phyloP scores from a whole-genome alignment of 2,329 filamentous ascomycete genomes.

The Fusarium vanettenii region DNA sequence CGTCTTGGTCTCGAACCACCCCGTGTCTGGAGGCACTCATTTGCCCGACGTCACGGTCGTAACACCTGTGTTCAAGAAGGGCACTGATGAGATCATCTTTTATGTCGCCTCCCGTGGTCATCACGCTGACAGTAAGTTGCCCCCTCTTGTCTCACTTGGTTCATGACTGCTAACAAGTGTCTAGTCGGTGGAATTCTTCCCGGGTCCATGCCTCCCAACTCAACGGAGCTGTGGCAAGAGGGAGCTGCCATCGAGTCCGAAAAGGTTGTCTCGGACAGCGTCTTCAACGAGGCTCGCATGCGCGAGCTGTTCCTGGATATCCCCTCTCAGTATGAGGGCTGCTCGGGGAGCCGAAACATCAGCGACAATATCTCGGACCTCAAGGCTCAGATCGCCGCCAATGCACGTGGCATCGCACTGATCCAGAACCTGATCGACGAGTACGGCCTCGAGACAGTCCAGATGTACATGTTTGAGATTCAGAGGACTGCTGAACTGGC shows the following conservation, averaged over 20 bases:
- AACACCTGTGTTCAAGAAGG: constrained; percentile 28
- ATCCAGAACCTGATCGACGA: constrained; percentile 79
- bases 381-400: constrained; percentile 59
- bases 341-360: background rate
- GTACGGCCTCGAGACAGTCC: constrained; percentile 77
- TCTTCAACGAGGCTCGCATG: constrained; percentile 83
- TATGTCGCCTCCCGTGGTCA: constrained; percentile 47
- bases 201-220: constrained; percentile 85
- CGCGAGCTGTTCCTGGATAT: constrained; percentile 77
- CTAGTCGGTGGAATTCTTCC: constrained; percentile 79
- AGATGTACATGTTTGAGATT: constrained; percentile 64
- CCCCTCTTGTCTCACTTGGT: background rate
- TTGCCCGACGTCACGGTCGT: background rate
- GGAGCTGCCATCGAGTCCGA: constrained; percentile 73
- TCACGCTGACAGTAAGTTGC: constrained; percentile 46
- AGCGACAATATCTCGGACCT: constrained; percentile 84
- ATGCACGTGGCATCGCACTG: constrained; percentile 68
- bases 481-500: constrained; percentile 53
- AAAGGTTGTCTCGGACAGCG: constrained; percentile 79
- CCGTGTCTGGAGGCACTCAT: background rate
- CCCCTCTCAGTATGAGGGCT: constrained; percentile 64
- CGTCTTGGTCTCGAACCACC: background rate
- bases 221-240: constrained; percentile 72
- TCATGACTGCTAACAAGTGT: background rate
- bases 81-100: constrained; percentile 38